Base-by-base conservation (phyloP, 768 basidiomycete species). In the Macrolepiota dolichaula region DNA sequence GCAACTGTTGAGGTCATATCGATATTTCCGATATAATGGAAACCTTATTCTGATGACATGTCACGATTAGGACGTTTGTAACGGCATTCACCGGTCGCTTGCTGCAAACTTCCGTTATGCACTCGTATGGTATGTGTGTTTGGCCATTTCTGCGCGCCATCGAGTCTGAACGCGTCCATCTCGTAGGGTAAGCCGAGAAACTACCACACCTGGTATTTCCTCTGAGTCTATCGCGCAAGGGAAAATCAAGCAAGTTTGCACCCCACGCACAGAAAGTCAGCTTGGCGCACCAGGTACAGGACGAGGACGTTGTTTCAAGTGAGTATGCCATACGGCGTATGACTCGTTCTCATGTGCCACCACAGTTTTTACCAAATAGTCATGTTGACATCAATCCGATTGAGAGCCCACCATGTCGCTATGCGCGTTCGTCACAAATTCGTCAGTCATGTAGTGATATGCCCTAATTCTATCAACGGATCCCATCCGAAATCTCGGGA, bases 241-340 rank as follows among this genome's bases (percentile, higher is more conserved):
- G 95, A 1, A 93, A 92, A 72, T 96, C 94, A 27, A 94, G 92
- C 69, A 96, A 95, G 74, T 97, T 97, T 73, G 79, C 86, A 44
- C 94, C 94, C 3, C 92, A 97, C 68, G 93, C 94, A 2, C 95
- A 97, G 74, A 97, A 97, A 72, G 93, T 96, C 63, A 92, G 94
- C 58, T 75, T 96, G 64, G 76, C 75, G 25, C 95, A 96, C 77
- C 83, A 85, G 62, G 90, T 96, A 17, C 87, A 87, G 66, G 92
- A 94, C 65, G 92, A 93, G 70, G 92, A 94, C 70, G 91, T 94
- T 11, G 91, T 94, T 55, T 93, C 92, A 32, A 91, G 93, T 94
- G 68, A 67, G 91, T 83, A 19, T 50, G 57, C 29, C 15, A 37
- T 35, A 52, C 37, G 11, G 19, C 32, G 49, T 54, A 27, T 27